Evolutionary conservation across 352 stramenopile genomes (phyloP).

Genomic region (Achlya hypogyna): DNA sequence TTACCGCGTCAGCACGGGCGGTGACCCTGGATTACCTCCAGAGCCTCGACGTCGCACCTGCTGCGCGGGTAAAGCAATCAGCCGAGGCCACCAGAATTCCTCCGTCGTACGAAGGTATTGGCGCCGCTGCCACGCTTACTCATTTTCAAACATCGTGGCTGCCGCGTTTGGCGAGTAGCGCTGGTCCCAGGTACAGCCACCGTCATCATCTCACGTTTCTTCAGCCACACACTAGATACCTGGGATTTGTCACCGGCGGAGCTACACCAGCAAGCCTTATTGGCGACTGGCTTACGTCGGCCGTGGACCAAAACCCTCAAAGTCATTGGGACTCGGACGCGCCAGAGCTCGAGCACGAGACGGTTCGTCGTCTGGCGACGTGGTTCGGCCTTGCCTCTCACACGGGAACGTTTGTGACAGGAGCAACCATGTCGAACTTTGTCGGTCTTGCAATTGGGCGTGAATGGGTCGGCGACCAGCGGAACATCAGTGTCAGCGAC

Average conservation of each 20-base stretch:
- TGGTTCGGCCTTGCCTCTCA: constrained; percentile 5
- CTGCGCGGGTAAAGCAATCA: too few relatives aligned
- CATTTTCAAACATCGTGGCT: constrained; percentile 7
- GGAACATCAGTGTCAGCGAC: not conserved
- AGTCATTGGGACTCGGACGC: constrained; percentile 10
- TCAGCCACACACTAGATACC: not conserved
- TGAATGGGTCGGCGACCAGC: constrained; percentile 6
- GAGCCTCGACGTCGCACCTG: too few relatives aligned
- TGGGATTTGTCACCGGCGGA: constrained; percentile 10
- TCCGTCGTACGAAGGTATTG: too few relatives aligned
- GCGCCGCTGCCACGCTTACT: not conserved
- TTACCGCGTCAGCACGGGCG: too few relatives aligned
- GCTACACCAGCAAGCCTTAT: constrained; percentile 1
- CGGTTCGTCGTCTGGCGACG: not conserved
- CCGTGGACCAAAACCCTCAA: constrained; percentile 6
- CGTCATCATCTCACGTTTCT: not conserved
- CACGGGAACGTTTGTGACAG: not conserved
- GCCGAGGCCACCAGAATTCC: too few relatives aligned
- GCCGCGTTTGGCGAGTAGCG: not conserved
- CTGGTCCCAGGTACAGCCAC: not conserved
- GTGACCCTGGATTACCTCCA: too few relatives aligned
- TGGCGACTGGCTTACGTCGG: constrained; percentile 13
- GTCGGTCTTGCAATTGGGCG: constrained; percentile 3
- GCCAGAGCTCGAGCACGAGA: not conserved
- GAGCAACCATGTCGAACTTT: constrained; percentile 15